A percentile compares a stretch with the other conserved stretches of the same genome.
These are phyloP conservation scores for Epichloe gansuensis DNA, from an alignment of 2,329 filamentous ascomycete species.

Conservation along the genomic window DNA sequence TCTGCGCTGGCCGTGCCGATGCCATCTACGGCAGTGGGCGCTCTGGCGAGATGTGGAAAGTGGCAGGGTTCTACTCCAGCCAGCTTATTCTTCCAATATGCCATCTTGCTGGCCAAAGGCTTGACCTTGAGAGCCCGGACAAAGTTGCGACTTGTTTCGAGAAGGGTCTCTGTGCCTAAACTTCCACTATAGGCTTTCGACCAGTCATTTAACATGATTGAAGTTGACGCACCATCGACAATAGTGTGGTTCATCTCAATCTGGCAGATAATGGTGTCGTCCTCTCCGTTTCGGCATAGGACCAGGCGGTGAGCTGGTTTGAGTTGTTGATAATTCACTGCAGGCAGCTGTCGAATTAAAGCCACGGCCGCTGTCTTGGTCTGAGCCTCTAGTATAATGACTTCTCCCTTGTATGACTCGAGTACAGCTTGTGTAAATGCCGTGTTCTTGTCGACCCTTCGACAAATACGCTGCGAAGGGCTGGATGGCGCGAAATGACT, in stretches of 20 bases:
- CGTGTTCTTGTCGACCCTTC: slow-evolving; percentile 1
- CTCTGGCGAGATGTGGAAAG: slow-evolving; percentile 4
- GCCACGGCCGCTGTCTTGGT: not conserved
- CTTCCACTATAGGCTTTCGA: slow-evolving; percentile 1
- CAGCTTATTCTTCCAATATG: slow-evolving; percentile 8
- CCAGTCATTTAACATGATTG: slow-evolving; percentile 5
- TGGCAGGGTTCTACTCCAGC: slow-evolving; percentile 7
- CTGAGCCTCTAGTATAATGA: not conserved
- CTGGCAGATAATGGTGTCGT: slow-evolving; percentile 11
- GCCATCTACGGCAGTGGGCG: not conserved
- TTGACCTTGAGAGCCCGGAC: slow-evolving; percentile 1
- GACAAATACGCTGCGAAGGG: slow-evolving; percentile 7
- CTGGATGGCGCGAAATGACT: slow-evolving; percentile 6
- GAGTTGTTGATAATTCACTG: slow-evolving; percentile 1
- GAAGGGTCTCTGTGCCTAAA: not conserved
- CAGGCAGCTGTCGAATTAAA: not conserved
- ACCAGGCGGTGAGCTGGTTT: slow-evolving; percentile 2
- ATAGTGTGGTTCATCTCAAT: slow-evolving; percentile 25
- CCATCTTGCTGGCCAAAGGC: slow-evolving; percentile 1
- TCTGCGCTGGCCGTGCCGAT: not conserved
- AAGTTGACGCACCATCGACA: slow-evolving; percentile 20
- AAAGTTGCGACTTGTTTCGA: slow-evolving; percentile 3
- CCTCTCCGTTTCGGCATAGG: not conserved
- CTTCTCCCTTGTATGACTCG: not conserved
- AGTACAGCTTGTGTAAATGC: slow-evolving; percentile 6